phyloP scores from a whole-genome alignment of 2,329 filamentous ascomycete species.

The Orbilia quercus region DNA sequence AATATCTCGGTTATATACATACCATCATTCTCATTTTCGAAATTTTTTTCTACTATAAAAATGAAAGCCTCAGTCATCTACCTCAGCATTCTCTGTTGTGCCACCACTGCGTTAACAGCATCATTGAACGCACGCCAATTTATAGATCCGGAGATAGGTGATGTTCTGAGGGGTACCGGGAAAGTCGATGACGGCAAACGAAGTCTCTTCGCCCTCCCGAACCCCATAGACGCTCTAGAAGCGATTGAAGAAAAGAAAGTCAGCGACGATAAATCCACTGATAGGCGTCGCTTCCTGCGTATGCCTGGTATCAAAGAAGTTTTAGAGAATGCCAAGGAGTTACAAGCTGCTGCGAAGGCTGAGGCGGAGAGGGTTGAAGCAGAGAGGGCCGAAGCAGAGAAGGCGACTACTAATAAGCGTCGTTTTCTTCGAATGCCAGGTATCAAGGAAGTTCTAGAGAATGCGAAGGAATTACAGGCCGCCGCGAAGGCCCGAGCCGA shows the following conservation, averaged over 20 bases:
- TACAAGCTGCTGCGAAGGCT: too few relatives aligned
- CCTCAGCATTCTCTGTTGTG: neutral
- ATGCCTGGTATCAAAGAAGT: neutral
- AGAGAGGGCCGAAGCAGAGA: neutral
- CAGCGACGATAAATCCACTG: neutral
- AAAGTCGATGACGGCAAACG: neutral
- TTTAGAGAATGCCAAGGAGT: neutral
- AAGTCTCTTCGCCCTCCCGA: neutral
- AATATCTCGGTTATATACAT: neutral
- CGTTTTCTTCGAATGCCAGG: neutral
- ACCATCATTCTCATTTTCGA: neutral
- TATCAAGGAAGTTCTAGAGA: neutral
- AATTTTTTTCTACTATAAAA: neutral
- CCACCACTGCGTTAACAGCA: neutral
- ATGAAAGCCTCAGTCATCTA: constrained; percentile 2
- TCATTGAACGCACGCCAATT: neutral
- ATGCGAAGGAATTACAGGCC: neutral
- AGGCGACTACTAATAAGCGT: neutral
- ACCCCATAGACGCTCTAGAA: neutral
- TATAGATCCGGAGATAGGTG: neutral
- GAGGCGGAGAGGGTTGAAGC: too few relatives aligned
- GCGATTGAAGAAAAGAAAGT: neutral
- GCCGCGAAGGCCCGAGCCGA: too few relatives aligned
- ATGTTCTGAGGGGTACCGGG: neutral
- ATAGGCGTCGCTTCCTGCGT: constrained; percentile 1